Percentiles rank a stretch among this genome's conserved stretches.
Evolutionary conservation across 129 eudicot genomes (phyloP).

Genomic region (Escallonia herrerae): DNA sequence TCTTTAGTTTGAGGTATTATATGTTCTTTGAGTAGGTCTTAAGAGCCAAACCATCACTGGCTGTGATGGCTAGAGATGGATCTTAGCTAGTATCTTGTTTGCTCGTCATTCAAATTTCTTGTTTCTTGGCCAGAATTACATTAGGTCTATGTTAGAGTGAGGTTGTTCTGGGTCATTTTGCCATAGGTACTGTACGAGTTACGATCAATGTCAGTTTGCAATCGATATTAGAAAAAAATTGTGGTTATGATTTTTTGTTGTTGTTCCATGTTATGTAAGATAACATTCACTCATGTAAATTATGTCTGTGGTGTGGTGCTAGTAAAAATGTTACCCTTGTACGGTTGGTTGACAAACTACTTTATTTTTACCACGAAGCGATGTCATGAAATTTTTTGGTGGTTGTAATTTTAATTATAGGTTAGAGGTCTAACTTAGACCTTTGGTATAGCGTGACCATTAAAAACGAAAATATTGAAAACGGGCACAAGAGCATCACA

Average conservation of each 20-base stretch:
- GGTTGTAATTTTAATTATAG: not conserved
- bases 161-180: not conserved
- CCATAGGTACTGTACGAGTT: not conserved
- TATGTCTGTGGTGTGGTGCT: not conserved
- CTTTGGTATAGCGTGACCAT: no score
- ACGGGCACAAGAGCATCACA: no score
- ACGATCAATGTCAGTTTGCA: not conserved
- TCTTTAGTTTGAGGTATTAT: not conserved
- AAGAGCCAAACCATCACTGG: slow-evolving; percentile 1
- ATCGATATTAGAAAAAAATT: no score
- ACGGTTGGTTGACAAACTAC: not conserved
- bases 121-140: not conserved
- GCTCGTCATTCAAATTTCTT: not conserved
- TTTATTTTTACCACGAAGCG: not conserved
- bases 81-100: not conserved
- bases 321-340: no score
- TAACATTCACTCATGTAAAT: not conserved
- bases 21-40: slow-evolving; percentile 7
- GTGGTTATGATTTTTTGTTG: not conserved
- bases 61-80: not conserved
- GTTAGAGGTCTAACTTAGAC: not conserved
- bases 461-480: no score
- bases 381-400: not conserved
- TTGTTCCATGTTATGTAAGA: not conserved
- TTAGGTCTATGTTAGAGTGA: slow-evolving; percentile 1